Evolutionary conservation across 2,329 filamentous ascomycete genomes (phyloP), one percentile per base, ranked within the genome.

Genomic region (Macrophomina tecta): DNA sequence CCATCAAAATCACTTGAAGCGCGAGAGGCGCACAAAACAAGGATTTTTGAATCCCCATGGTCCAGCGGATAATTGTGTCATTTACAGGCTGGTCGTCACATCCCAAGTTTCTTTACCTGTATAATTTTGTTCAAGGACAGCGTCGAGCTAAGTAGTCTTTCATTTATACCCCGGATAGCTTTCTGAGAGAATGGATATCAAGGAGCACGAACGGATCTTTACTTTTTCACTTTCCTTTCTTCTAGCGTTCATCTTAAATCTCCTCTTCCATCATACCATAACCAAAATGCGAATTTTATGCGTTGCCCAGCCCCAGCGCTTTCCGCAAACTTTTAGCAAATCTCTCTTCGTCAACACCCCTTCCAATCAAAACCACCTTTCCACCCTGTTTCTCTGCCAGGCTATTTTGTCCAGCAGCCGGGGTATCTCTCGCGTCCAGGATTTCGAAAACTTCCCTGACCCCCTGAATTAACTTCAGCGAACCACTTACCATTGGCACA

Each of bases 361-460:
- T 55, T 42, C 70, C 70, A 32, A 71, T 71, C 55, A 71, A 9
- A 5, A 71, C 70, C 18, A 71, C 67, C 64, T 71, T 71, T n/a
- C 70, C 70, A 11, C 40, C 53, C 32, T 36, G 36, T 4, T 34
- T 23, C 16, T 7, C 42, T 4, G 11, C n/a, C 30, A 12, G 12
- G 11, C 28, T 42, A 11, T 36, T 49, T 32, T 55, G 30, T 11
- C 16, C 36, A n/a, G 23, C 36, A 16, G 32, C 23, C 8, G 62
- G 30, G 23, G 56, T 66, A 23, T 72, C 70, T 16, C 23, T 64
- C 6, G 64, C 82, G 70, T 97, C 93, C 30, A 92, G 87, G 30
- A 98, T 91, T 73, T 99, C 95, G 77, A 98, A 99, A 16, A 98
- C 86, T 72, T 97, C 94, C 64, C 94, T 84, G 0, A 99, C 95